Percentiles rank a stretch among this genome's conserved stretches.
Conservation (phyloP, 495 filamentous ascomycete genomes). For the Durotheca rogersii region DNA sequence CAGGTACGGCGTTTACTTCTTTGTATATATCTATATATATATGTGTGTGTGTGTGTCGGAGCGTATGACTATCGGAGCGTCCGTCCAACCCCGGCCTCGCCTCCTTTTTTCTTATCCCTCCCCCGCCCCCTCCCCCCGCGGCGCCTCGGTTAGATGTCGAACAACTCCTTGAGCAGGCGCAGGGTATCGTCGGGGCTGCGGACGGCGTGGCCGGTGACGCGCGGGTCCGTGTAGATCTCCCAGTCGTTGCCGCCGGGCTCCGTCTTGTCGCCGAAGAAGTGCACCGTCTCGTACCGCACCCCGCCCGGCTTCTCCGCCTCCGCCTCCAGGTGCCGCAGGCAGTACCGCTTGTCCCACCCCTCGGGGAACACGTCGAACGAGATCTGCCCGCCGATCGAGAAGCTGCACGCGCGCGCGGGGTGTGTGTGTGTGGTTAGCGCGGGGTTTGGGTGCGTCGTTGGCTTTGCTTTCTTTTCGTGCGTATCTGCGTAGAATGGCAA, state of each 20-base stretch:
- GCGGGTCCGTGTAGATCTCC: constrained; percentile 81
- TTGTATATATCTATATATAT: constrained; percentile 1
- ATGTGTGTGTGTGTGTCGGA: too few relatives aligned
- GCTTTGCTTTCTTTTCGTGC: constrained; percentile 4
- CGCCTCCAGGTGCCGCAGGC: constrained; percentile 78
- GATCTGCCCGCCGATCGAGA: constrained; percentile 93
- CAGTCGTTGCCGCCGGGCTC: constrained; percentile 87
- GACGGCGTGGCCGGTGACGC: constrained; percentile 84
- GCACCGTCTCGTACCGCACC: constrained; percentile 77
- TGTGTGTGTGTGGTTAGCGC: too few relatives aligned
- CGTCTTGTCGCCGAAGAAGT: constrained; percentile 98
- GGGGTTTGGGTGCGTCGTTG: not conserved
- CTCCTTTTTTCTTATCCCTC: not conserved
- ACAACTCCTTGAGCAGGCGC: constrained; percentile 72
- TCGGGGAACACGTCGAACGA: constrained; percentile 97
- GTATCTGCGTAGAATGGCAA: constrained; percentile 3
- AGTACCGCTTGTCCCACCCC: constrained; percentile 99
- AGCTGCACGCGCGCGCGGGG: too few relatives aligned
- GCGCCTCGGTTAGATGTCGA: constrained; percentile 71
- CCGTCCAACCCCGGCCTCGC: too few relatives aligned
- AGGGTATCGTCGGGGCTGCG: constrained; percentile 79
- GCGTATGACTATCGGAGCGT: too few relatives aligned
- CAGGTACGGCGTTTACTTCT: not conserved
- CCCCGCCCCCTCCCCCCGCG: not conserved
- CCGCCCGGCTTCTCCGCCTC: constrained; percentile 71